phyloP scores from a whole-genome alignment of 192 early-diverging fungal genomes.

The Oehlia diaphana region DNA sequence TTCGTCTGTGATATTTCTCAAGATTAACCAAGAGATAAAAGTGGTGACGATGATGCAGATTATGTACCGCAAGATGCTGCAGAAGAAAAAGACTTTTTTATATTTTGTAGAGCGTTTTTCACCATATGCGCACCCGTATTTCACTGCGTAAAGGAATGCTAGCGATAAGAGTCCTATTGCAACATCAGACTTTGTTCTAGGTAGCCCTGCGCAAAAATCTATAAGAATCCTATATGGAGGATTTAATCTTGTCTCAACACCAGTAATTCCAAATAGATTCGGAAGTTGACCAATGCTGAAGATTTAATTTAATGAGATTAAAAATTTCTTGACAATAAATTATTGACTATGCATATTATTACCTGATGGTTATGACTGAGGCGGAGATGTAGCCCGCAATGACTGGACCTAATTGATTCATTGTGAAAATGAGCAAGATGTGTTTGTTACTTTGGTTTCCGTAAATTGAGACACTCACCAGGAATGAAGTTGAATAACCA shows the following conservation, averaged over 20 bases:
- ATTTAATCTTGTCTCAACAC: neutral
- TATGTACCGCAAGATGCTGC: conserved; percentile 36
- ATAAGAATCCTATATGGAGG: neutral
- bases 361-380: neutral
- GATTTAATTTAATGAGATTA: neutral
- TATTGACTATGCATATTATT: neutral
- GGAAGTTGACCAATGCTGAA: neutral
- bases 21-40: conserved; percentile 36
- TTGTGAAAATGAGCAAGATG: neutral
- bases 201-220: neutral
- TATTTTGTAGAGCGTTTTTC: conserved; percentile 48
- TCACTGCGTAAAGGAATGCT: conserved; percentile 40
- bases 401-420: neutral
- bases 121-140: conserved; percentile 34
- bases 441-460: neutral
- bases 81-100: conserved; percentile 56
- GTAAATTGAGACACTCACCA: conserved; percentile 62
- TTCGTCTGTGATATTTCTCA: conserved; percentile 66
- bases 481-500: conserved; percentile 88
- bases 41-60: neutral
- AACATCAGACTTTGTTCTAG: conserved; percentile 63
- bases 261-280: neutral
- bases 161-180: conserved; percentile 59
- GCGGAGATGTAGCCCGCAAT: neutral
- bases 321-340: neutral